A percentile compares a stretch with the other conserved stretches of the same genome.
Evolutionary conservation across 2,329 filamentous ascomycete genomes (phyloP).

Genomic region (Fusarium torulosum): DNA sequence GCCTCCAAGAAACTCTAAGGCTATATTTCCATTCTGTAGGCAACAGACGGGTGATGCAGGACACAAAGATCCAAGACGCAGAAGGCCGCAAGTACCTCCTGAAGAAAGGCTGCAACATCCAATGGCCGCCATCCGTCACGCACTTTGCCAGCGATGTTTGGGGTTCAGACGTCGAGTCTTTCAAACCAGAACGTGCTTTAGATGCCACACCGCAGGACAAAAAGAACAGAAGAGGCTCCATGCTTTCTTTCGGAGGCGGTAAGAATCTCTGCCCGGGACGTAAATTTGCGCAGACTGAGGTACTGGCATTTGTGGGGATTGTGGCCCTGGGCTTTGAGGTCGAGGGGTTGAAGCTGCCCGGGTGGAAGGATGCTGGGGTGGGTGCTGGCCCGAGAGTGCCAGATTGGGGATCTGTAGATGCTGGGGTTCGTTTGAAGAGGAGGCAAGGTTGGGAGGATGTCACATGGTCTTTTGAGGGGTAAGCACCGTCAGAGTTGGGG

Average conservation of each 20-base stretch:
- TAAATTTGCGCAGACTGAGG: constrained; percentile 50
- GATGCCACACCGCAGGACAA: constrained; percentile 30
- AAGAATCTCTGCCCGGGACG: constrained; percentile 51
- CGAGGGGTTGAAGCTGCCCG: constrained; percentile 33
- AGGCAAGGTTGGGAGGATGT: constrained; percentile 24
- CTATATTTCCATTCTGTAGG: constrained; percentile 54
- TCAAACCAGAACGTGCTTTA: constrained; percentile 44
- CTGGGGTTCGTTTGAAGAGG: constrained; percentile 7
- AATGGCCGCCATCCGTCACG: constrained; percentile 41
- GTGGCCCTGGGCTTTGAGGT: constrained; percentile 20
- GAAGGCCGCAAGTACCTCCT: constrained; percentile 44
- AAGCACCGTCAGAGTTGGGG: not conserved
- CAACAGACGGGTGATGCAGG: constrained; percentile 55
- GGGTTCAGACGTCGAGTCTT: constrained; percentile 38
- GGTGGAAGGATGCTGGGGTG: constrained; percentile 1
- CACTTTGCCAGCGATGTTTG: constrained; percentile 39
- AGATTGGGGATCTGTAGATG: constrained; percentile 1
- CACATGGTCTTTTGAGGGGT: not conserved
- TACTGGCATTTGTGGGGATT: constrained; percentile 20
- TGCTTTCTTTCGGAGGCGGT: constrained; percentile 52
- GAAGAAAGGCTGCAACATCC: constrained; percentile 44
- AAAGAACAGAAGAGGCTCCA: constrained; percentile 41
- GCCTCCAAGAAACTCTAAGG: constrained; percentile 60
- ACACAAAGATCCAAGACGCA: constrained; percentile 52
- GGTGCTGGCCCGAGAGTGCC: constrained; percentile 16